Evolutionary conservation across 2,329 filamentous ascomycete genomes (phyloP), one percentile per base, ranked within the genome.

Genomic region (Fusarium mangiferae): DNA sequence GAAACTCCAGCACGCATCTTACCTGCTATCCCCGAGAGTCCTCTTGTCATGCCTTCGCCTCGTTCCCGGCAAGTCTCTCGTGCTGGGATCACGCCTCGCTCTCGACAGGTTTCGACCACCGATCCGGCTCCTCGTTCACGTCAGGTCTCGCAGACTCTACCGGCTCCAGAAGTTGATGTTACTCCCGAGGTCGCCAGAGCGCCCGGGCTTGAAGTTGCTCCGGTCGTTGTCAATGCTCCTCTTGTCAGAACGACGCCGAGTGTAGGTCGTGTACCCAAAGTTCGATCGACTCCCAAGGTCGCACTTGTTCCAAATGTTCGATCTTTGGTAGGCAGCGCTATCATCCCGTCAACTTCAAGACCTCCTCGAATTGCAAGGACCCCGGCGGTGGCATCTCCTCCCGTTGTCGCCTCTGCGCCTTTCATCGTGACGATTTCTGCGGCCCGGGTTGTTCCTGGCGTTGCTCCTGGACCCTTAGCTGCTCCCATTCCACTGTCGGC

Each of bases 11-110:
- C 62, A 22, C 59, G 55, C 11, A 62, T 68, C 35, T 38, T 77
- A 14, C 42, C 72, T 18, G 63, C 74, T 41, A 75, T 77, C 8
- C 72, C 61, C 1, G 75, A 77, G 54, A 67, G 72, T 28, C 68
- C 75, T 18, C 30, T 59, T 20, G 63, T 73, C 9, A 57, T 72
- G 41, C 44, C 70, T 6, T 57, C 62, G 4, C 75, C 73, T 18
- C 65, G 70, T 10, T 74, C 74, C 4, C 62, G 70, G 26, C 62
- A 75, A 35, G 70, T 75, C 7, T 75, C 75, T 36, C 66, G 49
- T 38, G 55, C 36, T 11, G 59, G 52, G 2, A 39, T 48, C 8
- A 49, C 63, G 15, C 69, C 60, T 33, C 65, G 54, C 12, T 73
- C 70, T 17, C 57, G 71, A 11, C 70, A 73, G 41, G 66, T 73